phyloP scores from a whole-genome alignment of 2,329 filamentous ascomycete species.

The Phialophora macrospora region DNA sequence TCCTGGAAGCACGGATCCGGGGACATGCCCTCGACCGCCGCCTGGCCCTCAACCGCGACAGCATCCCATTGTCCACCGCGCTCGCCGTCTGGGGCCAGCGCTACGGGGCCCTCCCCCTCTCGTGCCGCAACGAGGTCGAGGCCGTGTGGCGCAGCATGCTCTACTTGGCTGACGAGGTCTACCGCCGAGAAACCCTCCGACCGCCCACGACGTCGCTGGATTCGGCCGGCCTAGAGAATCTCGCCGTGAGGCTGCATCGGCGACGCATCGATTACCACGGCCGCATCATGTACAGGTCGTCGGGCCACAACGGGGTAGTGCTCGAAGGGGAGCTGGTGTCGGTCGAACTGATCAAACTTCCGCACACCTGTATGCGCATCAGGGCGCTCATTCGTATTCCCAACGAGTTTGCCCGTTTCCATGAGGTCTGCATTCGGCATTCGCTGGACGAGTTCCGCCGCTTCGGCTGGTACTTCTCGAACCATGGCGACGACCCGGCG shows the following conservation, averaged over 20 bases:
- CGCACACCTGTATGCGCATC: neutral
- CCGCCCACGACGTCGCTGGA: neutral
- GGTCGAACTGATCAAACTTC: neutral
- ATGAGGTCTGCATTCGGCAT: neutral
- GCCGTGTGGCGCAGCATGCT: neutral
- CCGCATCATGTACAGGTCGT: neutral
- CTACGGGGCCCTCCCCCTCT: neutral
- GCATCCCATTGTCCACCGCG: neutral
- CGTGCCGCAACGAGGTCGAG: neutral
- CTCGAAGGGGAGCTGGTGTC: neutral
- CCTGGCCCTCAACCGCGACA: neutral
- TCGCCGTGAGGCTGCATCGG: neutral
- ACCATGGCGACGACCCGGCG: neutral
- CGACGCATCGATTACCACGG: neutral
- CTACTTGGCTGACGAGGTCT: neutral
- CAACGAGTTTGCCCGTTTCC: neutral
- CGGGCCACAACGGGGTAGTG: neutral
- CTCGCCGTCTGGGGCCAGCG: neutral
- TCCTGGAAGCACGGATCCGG: neutral
- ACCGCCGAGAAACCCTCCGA: neutral
- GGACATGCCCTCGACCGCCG: neutral
- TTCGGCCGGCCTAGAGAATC: neutral
- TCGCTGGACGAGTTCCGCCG: neutral
- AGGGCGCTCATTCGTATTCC: neutral
- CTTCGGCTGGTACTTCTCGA: neutral